Evolutionary conservation across 2,329 filamentous ascomycete species (phyloP).

Genomic region (Beauveria rudraprayagi): DNA sequence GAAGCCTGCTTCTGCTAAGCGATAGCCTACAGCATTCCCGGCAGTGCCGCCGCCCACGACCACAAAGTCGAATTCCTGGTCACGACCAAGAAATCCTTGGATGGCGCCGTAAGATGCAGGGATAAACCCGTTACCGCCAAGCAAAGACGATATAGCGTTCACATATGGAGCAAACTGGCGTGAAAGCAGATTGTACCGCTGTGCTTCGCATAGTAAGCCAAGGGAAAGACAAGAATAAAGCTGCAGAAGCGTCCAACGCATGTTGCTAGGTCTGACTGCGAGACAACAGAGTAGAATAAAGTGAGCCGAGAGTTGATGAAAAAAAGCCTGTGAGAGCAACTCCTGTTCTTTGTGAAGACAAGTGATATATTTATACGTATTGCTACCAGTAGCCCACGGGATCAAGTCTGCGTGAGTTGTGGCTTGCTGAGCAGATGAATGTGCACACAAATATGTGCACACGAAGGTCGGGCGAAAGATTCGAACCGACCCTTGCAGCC

Average conservation of each 20-base stretch:
- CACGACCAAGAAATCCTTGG: background rate
- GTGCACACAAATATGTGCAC: background rate
- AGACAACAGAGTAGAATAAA: background rate
- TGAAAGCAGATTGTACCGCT: background rate
- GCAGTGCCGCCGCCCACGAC: constrained; percentile 24
- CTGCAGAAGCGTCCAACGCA: background rate
- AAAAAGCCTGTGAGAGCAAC: background rate
- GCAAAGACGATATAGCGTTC: background rate
- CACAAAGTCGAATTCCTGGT: constrained; percentile 15
- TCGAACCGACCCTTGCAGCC: background rate
- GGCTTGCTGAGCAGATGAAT: background rate
- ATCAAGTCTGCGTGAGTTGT: background rate
- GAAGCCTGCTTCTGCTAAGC: constrained; percentile 18
- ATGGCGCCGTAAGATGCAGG: background rate
- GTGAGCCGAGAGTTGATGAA: background rate
- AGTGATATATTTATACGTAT: background rate
- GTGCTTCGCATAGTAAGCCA: background rate
- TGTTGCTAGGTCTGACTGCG: background rate
- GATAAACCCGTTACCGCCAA: background rate
- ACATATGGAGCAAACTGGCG: background rate
- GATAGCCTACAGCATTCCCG: constrained; percentile 22
- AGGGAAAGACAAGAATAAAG: background rate
- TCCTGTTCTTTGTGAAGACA: background rate
- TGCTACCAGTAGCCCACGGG: background rate
- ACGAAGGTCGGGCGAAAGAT: background rate